Base-by-base conservation (phyloP, 495 filamentous ascomycete genomes). In the Aspergillus diversus region DNA sequence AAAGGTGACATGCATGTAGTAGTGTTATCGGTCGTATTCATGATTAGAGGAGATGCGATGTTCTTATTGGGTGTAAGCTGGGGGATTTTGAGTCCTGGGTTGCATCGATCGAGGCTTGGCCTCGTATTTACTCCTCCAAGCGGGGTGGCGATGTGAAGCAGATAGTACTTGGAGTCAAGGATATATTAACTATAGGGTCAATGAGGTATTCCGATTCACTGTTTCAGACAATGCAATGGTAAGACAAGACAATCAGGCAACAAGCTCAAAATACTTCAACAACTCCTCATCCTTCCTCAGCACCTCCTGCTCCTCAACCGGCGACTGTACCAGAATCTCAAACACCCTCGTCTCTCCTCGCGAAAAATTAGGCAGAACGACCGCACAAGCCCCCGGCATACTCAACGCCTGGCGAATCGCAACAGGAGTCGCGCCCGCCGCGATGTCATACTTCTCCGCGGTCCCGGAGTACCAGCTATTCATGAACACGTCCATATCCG, bases 401-500 rank as follows among this genome's bases (percentile, higher is more conserved):
- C 51, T 15, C 12, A 56, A 11, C 33, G 53, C 42, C 15, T 54
- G 21, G 8, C 70, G 61, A 48, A 70, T 61, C 2, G 70, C 68
- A 46, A 59, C 55, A 4, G 68, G 64, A 4, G 48, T 17, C 11
- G 50, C 46, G 9, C 46, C 66, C 33, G 21, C 46, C 11, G 68
- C 70, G 58, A 73, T 52, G 52, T 69, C 68, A 32, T 68, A 73
- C 11, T 67, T 63, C 27, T 66, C 66, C 4, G 64, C 68, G 13
- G 21, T 67, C 1, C 66, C 68, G 11, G 66, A 65, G 42, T 65
- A 61, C 70, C 70, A 73, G 5, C 52, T 66, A 33, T 69, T 73
- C 61, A 73, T 66, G 16, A 73, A 53, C 6, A 69, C 4, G 39
- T 73, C 68, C 70, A 73, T 67, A n/a, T 66, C 62, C 8, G 33